Base-by-base conservation (phyloP, 2,329 filamentous ascomycete species). In the Capronia americana region DNA sequence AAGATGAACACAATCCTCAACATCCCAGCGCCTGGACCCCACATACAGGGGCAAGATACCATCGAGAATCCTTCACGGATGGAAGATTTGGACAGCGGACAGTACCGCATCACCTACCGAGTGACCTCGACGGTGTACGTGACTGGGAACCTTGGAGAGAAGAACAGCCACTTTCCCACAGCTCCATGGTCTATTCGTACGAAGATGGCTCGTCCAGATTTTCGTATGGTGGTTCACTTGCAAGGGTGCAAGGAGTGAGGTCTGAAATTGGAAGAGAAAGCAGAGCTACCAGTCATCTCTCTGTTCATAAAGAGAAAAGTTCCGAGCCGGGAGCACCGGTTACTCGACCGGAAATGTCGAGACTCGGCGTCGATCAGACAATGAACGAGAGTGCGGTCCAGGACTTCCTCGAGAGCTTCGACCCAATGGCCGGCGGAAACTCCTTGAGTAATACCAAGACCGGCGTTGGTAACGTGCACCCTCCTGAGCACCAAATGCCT, bases 1-100 rank as follows among this genome's bases (percentile, higher is more conserved):
- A 83, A 61, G 79, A 84, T 71, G 83, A 84, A 44, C 79, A 80
- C 34, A 78, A 78, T 63, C 76, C 76, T 30, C 81, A 81, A 20
- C 73, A 46, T 17, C 58, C n/a, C 4, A 51, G 46, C 17, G 23
- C 14, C 14, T 7, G 38, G 17, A 17, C 7, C 14, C 38, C 38
- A 44, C 38, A 44, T 44, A 44, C 5, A 20, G 38, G 38, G 8
- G 6, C 30, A 32, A 41, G 30, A 50, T 59, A 23, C 20, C 30
- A 51, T 20, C 41, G 46, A 34, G 57, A 46, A 12, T 34, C 57
- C 24, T 34, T 30, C 48, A 14, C 8, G 14, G 28, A 26, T 4
- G 57, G 28, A 30, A 48, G 7, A 8, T 7, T 8, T 51, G 17
- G 41, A 24, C 38, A 50, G 20, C 38, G 44, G n/a, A 48, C 26